Evolutionary conservation across 2,329 filamentous ascomycete genomes (phyloP), one percentile per base, ranked within the genome.

Genomic region (Alternaria novae-zelandiae): DNA sequence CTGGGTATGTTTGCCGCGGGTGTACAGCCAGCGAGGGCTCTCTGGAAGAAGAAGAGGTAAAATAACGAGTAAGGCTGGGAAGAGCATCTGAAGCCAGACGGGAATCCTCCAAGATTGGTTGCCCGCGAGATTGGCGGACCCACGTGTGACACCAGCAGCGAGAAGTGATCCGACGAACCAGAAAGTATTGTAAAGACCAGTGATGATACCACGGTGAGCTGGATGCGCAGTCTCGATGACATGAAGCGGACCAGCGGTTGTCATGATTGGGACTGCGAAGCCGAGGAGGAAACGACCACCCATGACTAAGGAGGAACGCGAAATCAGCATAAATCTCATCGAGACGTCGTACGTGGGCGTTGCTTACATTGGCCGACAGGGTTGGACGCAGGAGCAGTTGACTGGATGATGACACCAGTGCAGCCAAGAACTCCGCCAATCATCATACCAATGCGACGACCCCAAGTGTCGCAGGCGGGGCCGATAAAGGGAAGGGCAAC

Each of bases 161-260:
- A 77, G 65, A 49, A 77, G 67, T 23, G 71, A 73, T 21, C 82
- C 82, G 8, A 81, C 78, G 41, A 81, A 83, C 79, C 81, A 83
- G 65, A 80, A 81, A 1, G 79, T 81, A 64, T 83, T 82, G 69
- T 81, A 83, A 15, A 81, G 67, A 30, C 76, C 81, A 7, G 81
- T 82, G 62, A 82, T 76, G 12, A 80, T 70, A 41, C 86, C 86
- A 64, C 88, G 83, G 73, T 86, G 86, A 3, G 85, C 83, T 1
- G 88, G 88, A 68, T 90, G 88, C 4, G 86, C 83, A 25, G 88
- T 81, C 74, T 90, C 88, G 45, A 87, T 84, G 17, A 86, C 85
- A 69, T 88, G 88, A 28, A 86, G 83, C 2, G 88, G 88, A 2
- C 85, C 87, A 8, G 87, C 86, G 6, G 85, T 82, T 7, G 84